Evolutionary conservation across 805 yeast genomes (phyloP), one percentile per base, ranked within the genome.

Genomic region (Metschnikowia colocasiae): DNA sequence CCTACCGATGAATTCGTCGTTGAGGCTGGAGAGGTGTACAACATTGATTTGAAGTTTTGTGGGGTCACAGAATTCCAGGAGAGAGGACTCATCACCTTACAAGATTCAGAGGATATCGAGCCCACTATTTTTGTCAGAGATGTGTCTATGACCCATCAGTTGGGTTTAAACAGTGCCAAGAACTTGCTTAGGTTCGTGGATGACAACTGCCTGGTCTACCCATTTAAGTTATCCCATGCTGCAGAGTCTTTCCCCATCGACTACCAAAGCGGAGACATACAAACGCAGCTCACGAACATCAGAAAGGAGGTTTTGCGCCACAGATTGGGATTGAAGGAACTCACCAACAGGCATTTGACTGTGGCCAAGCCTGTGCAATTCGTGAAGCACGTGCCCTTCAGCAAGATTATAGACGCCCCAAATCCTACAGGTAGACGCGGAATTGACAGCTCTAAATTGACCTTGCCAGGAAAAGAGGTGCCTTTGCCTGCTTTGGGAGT

Each of bases 51-150:
- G 56, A 81, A 79, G 58, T 81, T 92, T 85, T 83, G 88, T 25
- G 82, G 95, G 31, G 63, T 81, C 40, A 62, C 72, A 6, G 80
- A 77, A 27, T 65, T 74, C 48, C 63, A 64, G 15, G 84, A 79
- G 53, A 76, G 79, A 47, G 94, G 95, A 45, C 68, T 87, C 43
- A 71, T 87, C 23, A 83, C 91, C 29, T 71, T 83, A 53, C 84
- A 85, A 61, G 77, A 79, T 26, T 69, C 85, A 39, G 91, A 85
- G 61, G 74, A 80, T 33, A 78, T 82, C 40, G 82, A 77, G 64
- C 82, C 91, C 40, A 81, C 94, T 36, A 76, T 90, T 40, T 88
- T 74, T 65, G 79, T 87, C 49, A 81, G 99, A 66, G 98, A 92
- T 67, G 87, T 82, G 64, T 87, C 95, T n/a, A 80, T 87, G 51